phyloP scores from a whole-genome alignment of 2,329 filamentous ascomycete species.

The Elsinoe australis region DNA sequence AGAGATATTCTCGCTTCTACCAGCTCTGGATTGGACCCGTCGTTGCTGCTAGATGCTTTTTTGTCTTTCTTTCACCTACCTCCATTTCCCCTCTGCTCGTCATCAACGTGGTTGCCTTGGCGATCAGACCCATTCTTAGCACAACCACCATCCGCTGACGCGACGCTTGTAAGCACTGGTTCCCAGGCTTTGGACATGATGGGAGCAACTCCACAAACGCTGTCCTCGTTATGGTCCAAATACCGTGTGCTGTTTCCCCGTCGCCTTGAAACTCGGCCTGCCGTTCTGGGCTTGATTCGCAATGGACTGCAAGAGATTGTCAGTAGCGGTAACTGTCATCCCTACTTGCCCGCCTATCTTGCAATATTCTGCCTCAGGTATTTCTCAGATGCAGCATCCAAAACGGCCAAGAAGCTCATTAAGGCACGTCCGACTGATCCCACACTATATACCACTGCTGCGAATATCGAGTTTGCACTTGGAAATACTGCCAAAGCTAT shows the following conservation, averaged over 20 bases:
- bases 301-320: slow-evolving; percentile 49
- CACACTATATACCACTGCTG: slow-evolving; percentile 71
- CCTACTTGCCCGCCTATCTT: not conserved
- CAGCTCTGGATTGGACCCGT: slow-evolving; percentile 32
- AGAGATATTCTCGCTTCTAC: slow-evolving; percentile 50
- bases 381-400: slow-evolving; percentile 50
- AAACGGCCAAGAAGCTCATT: slow-evolving; percentile 64
- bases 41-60: slow-evolving; percentile 60
- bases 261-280: no score
- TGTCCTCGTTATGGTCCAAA: no score
- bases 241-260: no score
- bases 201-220: no score
- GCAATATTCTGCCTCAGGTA: slow-evolving; percentile 58
- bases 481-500: slow-evolving; percentile 52
- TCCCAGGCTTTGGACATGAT: no score
- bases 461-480: slow-evolving; percentile 57
- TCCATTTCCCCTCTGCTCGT: slow-evolving; percentile 38
- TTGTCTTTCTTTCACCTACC: slow-evolving; percentile 43
- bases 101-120: not conserved
- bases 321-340: slow-evolving; percentile 47
- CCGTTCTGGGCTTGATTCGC: slow-evolving; percentile 42
- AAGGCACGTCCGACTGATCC: slow-evolving; percentile 58
- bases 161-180: no score
- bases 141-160: no score
- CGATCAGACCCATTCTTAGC: not conserved